A percentile compares a stretch with the other conserved stretches of the same genome.
phyloP scores from a whole-genome alignment of 495 filamentous ascomycete genomes.

The Opeltia flavorubescens region DNA sequence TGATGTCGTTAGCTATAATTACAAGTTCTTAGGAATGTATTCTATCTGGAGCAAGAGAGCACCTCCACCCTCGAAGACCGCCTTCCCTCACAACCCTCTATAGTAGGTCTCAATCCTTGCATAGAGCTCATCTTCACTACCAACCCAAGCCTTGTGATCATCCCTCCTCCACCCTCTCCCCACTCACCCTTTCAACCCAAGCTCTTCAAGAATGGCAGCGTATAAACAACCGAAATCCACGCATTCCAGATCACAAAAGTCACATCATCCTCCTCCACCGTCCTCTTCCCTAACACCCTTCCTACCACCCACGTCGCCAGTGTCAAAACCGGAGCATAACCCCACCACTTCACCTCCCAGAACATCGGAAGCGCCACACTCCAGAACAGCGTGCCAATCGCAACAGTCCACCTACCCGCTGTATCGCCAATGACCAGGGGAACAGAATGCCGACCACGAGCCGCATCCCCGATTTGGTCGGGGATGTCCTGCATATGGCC shows the following conservation, averaged over 20 bases:
- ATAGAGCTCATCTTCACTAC: no score
- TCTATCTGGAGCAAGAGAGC: no score
- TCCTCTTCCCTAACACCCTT: constrained; percentile 2
- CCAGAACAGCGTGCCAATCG: constrained; percentile 28
- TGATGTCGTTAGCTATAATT: no score
- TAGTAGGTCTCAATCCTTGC: no score
- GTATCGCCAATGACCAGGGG: constrained; percentile 30
- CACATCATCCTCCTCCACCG: constrained; percentile 3
- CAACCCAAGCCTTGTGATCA: no score
- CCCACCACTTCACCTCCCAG: constrained; percentile 18
- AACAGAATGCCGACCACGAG: constrained; percentile 27
- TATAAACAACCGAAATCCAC: constrained; percentile 10
- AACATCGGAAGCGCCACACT: constrained; percentile 24
- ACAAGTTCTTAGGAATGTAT: no score
- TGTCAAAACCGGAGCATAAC: constrained; percentile 4
- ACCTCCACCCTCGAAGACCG: no score
- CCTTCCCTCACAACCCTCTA: no score
- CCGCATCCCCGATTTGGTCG: constrained; percentile 32
- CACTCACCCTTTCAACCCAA: no score
- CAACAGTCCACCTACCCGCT: constrained; percentile 25
- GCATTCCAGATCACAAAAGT: constrained; percentile 12
- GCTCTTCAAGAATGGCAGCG: constrained; percentile 8
- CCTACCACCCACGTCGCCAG: constrained; percentile 6
- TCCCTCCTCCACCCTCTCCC: no score
- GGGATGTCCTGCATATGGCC: constrained; percentile 38